A percentile compares a stretch with the other conserved stretches of the same genome.
Evolutionary conservation across 2,329 filamentous ascomycete genomes (phyloP).

Genomic region (Aspergillus phoenicis): DNA sequence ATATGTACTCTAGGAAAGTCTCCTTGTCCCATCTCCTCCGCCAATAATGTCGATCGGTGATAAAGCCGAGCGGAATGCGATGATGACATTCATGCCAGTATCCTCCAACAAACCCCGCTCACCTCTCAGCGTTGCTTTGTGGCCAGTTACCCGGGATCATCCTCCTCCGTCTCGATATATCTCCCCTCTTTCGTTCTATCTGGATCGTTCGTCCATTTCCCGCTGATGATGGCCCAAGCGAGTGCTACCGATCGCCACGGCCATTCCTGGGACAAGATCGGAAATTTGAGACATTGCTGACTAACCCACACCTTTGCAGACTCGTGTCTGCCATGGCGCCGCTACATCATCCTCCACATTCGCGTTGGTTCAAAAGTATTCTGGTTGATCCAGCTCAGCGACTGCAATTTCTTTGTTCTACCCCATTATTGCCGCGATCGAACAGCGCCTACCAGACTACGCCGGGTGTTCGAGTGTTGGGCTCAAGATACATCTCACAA

Average conservation of each 20-base stretch:
- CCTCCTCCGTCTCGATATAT: neutral
- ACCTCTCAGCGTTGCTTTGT: constrained; percentile 8
- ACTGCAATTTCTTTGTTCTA: neutral
- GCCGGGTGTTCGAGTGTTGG: neutral
- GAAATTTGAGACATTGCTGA: neutral
- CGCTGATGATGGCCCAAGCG: neutral
- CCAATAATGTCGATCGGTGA: neutral
- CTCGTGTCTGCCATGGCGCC: neutral
- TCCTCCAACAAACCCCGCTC: constrained; percentile 14
- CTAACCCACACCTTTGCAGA: neutral
- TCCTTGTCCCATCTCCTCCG: neutral
- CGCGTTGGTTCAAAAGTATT: neutral
- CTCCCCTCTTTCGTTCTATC: neutral
- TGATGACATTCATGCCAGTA: constrained; percentile 12
- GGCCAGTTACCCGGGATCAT: neutral
- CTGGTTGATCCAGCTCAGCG: neutral
- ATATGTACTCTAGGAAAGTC: neutral
- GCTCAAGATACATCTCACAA: neutral
- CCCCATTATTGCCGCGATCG: neutral
- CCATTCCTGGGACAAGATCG: neutral
- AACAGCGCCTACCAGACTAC: neutral
- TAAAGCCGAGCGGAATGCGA: neutral
- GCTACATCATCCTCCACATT: neutral
- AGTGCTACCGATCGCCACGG: neutral
- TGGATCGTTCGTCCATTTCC: neutral